These are phyloP conservation scores for Sporothrix protearum DNA, from an alignment of 2,329 filamentous ascomycete genomes.

Conservation along the genomic window DNA sequence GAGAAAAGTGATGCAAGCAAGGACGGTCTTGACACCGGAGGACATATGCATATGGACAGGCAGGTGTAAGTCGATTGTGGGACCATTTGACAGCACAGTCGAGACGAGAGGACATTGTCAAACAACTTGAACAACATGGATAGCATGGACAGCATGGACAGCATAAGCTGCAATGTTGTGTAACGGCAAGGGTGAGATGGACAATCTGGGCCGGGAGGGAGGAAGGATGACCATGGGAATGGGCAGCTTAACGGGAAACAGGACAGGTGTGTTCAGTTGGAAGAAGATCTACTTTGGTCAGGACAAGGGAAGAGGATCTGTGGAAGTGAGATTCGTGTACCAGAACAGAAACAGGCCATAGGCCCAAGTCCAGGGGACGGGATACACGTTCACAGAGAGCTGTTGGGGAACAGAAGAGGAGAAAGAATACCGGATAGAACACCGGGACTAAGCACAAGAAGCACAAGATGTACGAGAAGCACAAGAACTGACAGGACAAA, in stretches of 20 bases:
- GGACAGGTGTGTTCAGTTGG: background rate
- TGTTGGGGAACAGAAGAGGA: background rate
- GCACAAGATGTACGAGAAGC: background rate
- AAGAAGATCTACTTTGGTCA: background rate
- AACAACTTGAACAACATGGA: background rate
- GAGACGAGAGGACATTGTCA: background rate
- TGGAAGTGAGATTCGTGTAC: constrained; percentile 4
- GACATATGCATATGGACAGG: background rate
- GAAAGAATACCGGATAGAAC: background rate
- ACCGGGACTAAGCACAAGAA: background rate
- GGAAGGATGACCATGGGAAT: background rate
- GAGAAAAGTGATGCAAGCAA: background rate
- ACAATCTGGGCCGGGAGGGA: background rate
- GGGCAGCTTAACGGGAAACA: background rate
- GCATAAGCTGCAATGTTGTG: background rate
- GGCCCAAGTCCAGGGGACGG: background rate
- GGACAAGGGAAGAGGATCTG: background rate
- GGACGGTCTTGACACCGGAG: background rate
- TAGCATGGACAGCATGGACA: background rate
- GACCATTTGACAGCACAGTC: background rate
- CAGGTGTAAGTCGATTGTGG: background rate
- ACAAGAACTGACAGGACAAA: constrained; percentile 3
- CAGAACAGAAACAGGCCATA: background rate
- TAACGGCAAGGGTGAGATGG: background rate
- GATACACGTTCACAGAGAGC: background rate